Percentiles rank a stretch among this genome's conserved stretches.
These are phyloP conservation scores for Dichotomopilus funicola DNA, from an alignment of 2,329 filamentous ascomycete species.

Conservation along the genomic window DNA sequence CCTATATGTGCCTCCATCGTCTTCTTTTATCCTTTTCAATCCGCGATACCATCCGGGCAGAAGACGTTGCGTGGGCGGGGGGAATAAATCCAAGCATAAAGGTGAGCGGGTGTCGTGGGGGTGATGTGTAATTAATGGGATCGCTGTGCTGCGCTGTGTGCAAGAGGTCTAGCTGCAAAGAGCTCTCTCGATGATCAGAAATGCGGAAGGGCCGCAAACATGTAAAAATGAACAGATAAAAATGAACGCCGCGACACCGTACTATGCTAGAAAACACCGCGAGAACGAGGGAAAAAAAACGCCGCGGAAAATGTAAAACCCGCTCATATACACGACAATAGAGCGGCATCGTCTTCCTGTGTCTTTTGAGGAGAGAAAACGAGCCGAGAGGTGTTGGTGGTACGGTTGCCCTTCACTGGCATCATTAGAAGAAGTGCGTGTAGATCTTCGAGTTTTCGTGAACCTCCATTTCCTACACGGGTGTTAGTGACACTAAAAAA, in stretches of 20 bases:
- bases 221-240: slow-evolving; percentile 29
- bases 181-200: slow-evolving; percentile 17
- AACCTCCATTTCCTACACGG: slow-evolving; percentile 92
- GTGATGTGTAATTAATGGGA: slow-evolving; percentile 18
- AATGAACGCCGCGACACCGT: slow-evolving; percentile 49
- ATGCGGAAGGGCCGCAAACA: slow-evolving; percentile 22
- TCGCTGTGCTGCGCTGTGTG: slow-evolving; percentile 19
- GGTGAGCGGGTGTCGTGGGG: neutral
- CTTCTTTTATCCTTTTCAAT: too few species aligned
- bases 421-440: slow-evolving; percentile 93
- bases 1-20: too few species aligned
- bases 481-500: too few species aligned
- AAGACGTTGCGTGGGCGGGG: neutral
- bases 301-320: slow-evolving; percentile 40
- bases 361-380: slow-evolving; percentile 24
- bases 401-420: slow-evolving; percentile 20
- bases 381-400: slow-evolving; percentile 21
- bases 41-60: too few species aligned
- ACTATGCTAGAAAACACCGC: slow-evolving; percentile 45
- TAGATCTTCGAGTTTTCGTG: slow-evolving; percentile 98
- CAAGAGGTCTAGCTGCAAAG: slow-evolving; percentile 23
- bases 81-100: neutral
- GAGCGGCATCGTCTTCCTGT: slow-evolving; percentile 24
- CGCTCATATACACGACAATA: slow-evolving; percentile 44
- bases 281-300: slow-evolving; percentile 33